Conservation (phyloP, 2,329 filamentous ascomycete genomes). For the Stagonosporopsis tanaceti region DNA sequence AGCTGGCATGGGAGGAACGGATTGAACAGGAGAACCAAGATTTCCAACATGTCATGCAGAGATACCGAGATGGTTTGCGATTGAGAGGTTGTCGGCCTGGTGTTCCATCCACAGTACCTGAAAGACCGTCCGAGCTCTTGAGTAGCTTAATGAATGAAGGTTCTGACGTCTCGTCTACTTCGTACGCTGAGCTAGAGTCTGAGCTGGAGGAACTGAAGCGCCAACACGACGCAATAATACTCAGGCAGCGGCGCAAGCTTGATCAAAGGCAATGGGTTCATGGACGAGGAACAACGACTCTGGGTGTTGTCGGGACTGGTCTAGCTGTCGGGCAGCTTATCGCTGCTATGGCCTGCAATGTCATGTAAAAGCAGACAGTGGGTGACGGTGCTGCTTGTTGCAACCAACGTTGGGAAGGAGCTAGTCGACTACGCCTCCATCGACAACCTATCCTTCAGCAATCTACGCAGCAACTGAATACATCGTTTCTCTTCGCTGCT, state of each 20-base stretch:
- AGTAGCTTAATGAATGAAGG: background rate
- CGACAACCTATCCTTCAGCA: background rate
- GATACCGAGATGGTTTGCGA: background rate
- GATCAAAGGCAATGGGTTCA: background rate
- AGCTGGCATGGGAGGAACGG: background rate
- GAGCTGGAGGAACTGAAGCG: background rate
- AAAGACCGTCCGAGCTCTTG: background rate
- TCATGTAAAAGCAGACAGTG: constrained; percentile 13
- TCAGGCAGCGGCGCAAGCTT: background rate
- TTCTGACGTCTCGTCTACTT: background rate
- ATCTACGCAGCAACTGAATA: background rate
- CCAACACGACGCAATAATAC: background rate
- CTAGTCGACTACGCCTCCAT: background rate
- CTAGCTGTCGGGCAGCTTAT: constrained; percentile 22
- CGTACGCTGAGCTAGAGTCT: background rate
- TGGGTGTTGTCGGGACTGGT: constrained; percentile 14
- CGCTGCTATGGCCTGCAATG: constrained; percentile 23
- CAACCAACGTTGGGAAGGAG: background rate
- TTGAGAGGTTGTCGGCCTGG: background rate
- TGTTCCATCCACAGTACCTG: background rate
- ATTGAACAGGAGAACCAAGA: background rate
- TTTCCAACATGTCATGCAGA: background rate
- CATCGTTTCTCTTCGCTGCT: background rate
- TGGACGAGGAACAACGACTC: background rate
- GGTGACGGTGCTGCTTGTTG: background rate